A percentile compares a stretch with the other conserved stretches of the same genome.
These are phyloP conservation scores for Flaveria sonorensis DNA, from an alignment of 129 eudicot species.

Conservation along the genomic window DNA sequence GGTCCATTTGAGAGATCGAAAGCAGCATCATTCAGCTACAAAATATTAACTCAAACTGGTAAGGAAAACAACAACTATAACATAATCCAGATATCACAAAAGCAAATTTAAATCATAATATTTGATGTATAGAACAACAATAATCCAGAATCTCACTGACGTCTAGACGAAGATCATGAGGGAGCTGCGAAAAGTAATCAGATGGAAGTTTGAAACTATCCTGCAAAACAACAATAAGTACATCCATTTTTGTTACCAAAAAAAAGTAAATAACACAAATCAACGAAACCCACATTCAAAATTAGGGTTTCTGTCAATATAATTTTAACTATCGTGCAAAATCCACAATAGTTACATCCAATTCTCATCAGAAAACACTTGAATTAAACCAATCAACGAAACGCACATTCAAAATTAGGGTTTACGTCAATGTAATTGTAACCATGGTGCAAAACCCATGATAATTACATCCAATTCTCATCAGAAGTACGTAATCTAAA, in stretches of 20 bases:
- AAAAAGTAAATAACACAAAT: too few species aligned
- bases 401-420: too few species aligned
- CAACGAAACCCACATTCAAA: not conserved
- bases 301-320: too few species aligned
- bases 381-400: too few species aligned
- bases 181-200: constrained; percentile 81
- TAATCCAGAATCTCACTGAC: constrained; percentile 42
- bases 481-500: too few species aligned
- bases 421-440: too few species aligned
- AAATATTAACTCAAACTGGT: constrained; percentile 15
- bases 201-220: constrained; percentile 73
- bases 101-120: not conserved
- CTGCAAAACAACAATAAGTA: constrained; percentile 42
- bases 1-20: constrained; percentile 94
- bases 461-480: too few species aligned
- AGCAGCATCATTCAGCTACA: constrained; percentile 98
- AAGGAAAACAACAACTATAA: not conserved
- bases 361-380: too few species aligned
- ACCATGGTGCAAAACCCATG: too few species aligned
- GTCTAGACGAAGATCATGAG: constrained; percentile 87
- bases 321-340: too few species aligned
- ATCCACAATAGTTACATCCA: too few species aligned
- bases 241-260: too few species aligned
- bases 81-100: not conserved
- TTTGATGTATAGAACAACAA: constrained; percentile 7